A percentile compares a stretch with the other conserved stretches of the same genome.
Conservation (phyloP, 164 flowering plant genomes). For the Nymphaea colorata region DNA sequence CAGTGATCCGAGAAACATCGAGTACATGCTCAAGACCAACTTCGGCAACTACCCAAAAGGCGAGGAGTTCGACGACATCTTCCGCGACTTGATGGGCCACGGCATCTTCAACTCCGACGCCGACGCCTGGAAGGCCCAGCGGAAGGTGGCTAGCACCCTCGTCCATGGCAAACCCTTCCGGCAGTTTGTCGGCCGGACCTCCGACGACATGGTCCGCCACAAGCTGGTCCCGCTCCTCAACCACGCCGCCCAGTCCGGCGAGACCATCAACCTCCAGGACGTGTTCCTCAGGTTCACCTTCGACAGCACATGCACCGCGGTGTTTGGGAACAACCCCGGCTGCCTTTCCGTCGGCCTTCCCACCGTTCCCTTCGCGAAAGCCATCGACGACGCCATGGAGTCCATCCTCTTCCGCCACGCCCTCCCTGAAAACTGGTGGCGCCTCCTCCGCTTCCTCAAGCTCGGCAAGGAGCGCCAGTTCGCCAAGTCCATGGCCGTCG, state of each 20-base stretch:
- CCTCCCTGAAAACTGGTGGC: constrained; percentile 17
- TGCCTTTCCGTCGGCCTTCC: constrained; percentile 12
- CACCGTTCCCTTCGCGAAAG: constrained; percentile 11
- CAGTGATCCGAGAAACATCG: constrained; percentile 20
- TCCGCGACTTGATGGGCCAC: constrained; percentile 30
- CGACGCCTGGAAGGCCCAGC: constrained; percentile 7
- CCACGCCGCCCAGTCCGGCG: not conserved
- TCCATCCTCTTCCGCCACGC: constrained; percentile 11
- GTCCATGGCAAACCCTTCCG: constrained; percentile 4
- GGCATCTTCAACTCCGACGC: constrained; percentile 32
- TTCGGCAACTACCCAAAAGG: constrained; percentile 32
- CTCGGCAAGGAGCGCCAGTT: constrained; percentile 18
- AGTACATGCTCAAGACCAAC: constrained; percentile 22
- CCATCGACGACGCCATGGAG: constrained; percentile 14
- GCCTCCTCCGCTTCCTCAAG: constrained; percentile 10
- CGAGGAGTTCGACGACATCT: constrained; percentile 16
- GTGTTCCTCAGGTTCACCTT: constrained; percentile 18
- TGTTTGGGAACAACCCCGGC: constrained; percentile 9
- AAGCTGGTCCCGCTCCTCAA: constrained; percentile 8
- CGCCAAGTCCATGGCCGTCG: constrained; percentile 1
- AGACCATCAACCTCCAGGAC: constrained; percentile 17
- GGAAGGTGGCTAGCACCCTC: constrained; percentile 7
- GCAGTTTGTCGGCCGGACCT: not conserved
- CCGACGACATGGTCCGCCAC: constrained; percentile 2
- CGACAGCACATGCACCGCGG: constrained; percentile 11